A percentile compares a stretch with the other conserved stretches of the same genome.
Conservation (phyloP, 768 basidiomycete genomes). For the Exsudoporus frostii region DNA sequence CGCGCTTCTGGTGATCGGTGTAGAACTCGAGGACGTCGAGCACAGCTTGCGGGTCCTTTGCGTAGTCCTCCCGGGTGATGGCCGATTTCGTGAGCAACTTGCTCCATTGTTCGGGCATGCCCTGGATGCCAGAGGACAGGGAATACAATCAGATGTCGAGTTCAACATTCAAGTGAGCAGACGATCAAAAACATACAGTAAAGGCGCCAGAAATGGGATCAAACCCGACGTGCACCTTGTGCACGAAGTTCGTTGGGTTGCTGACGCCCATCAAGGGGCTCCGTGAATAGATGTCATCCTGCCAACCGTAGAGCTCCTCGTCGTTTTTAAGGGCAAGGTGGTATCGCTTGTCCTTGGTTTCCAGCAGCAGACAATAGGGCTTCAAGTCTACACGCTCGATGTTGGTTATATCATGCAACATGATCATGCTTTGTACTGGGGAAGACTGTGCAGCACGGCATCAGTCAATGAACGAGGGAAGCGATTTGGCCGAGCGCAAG, state of each 20-base stretch:
- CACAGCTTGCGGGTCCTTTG: constrained; percentile 94
- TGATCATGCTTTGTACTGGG: constrained; percentile 57
- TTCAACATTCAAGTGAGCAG: background rate
- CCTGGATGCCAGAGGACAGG: constrained; percentile 42
- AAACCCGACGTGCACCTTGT: constrained; percentile 97
- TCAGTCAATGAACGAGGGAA: constrained; percentile 1
- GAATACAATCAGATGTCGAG: background rate
- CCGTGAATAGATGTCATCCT: constrained; percentile 92
- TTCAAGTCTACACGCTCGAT: constrained; percentile 93
- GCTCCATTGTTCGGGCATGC: constrained; percentile 96
- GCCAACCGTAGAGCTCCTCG: constrained; percentile 97
- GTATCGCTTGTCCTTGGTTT: constrained; percentile 79
- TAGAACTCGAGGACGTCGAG: constrained; percentile 98
- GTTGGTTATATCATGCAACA: constrained; percentile 74
- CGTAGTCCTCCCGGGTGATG: constrained; percentile 97
- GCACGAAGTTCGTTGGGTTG: constrained; percentile 96
- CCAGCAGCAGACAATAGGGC: constrained; percentile 88
- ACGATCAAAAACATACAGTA: constrained; percentile 58
- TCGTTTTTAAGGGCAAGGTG: constrained; percentile 86
- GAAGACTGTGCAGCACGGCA: constrained; percentile 38
- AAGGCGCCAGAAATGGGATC: constrained; percentile 93
- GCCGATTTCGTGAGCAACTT: constrained; percentile 95
- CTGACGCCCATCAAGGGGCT: constrained; percentile 92
- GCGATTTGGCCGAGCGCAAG: background rate
- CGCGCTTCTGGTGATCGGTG: constrained; percentile 96